Evolutionary conservation across 208 protist species (phyloP), one percentile per base, ranked within the genome.

Genomic region (Leishmania arabica): DNA sequence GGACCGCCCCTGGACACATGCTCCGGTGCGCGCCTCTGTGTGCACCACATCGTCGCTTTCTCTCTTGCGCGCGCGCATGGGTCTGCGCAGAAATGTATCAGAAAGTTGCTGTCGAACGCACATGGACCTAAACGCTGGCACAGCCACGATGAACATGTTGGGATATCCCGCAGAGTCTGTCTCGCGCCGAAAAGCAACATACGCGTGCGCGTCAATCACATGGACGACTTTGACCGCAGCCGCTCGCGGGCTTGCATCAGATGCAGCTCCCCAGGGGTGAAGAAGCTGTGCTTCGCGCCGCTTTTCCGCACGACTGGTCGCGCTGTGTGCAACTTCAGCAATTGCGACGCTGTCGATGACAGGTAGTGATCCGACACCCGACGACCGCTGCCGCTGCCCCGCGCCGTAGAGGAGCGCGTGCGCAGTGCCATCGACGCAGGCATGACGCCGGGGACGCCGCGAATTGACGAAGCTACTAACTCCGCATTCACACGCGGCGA

Each of bases 241-340:
- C 89, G 84, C 75, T 95, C 90, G 1, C 90, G 89, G 15, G 85
- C 91, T 68, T 92, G 85, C 77, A 93, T 76, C 37, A 96, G 93
- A 49, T 90, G 89, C 60, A 84, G 64, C 83, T 96, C 93, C n/a
- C 93, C 91, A 17, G 91, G 93, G 17, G 93, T 95, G 70, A 93
- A 81, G 69, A 82, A 73, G 42, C 51, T 53, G 27, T 73, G 58
- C 68, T 82, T 80, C 11, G 68, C 3, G 1, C 77, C 80, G 1
- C 79, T 81, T 68, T 83, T 85, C 31, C 77, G 74, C 54, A 81
- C 72, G 24, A 68, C 40, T 47, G 51, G 60, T 34, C 81, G 77
- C 24, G 77, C 83, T 27, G 81, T 84, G 40, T 77, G 66, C 37
- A 78, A 49, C 58, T 74, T 84, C 42, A 70, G 65, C n/a, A 72